These are phyloP conservation scores for Pythium sp. DNA, from an alignment of 352 stramenopile species.

Conservation along the genomic window DNA sequence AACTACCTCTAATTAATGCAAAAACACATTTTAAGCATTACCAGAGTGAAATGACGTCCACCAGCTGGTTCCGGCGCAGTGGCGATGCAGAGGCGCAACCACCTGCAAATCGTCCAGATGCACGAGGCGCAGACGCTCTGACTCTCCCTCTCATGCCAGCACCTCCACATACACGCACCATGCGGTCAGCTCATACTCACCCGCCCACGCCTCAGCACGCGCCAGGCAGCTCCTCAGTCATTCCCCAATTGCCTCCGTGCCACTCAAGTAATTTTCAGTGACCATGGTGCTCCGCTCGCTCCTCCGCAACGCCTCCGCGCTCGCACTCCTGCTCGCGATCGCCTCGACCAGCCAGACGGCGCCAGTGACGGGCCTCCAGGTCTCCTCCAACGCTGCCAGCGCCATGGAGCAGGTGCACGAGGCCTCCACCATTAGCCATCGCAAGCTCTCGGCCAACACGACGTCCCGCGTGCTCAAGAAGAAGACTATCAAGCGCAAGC, in stretches of 20 bases:
- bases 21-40: too few species aligned
- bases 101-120: too few species aligned
- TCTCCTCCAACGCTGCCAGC: neutral
- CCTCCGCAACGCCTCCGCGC: conserved; percentile 14
- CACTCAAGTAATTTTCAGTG: neutral
- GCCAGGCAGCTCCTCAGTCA: neutral
- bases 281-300: conserved; percentile 16
- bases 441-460: conserved; percentile 8
- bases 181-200: too few species aligned
- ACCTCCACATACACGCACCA: too few species aligned
- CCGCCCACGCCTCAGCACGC: neutral
- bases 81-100: too few species aligned
- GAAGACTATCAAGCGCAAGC: neutral
- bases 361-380: neutral
- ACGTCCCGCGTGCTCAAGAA: neutral
- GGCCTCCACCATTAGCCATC: neutral
- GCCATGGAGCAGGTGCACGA: neutral
- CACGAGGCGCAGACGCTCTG: too few species aligned
- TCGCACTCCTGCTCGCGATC: conserved; percentile 14
- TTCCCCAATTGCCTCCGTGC: neutral
- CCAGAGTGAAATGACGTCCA: too few species aligned
- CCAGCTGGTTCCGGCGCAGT: too few species aligned
- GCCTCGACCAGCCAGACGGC: conserved; percentile 4
- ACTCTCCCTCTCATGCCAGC: too few species aligned
- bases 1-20: too few species aligned